Evolutionary conservation across 2,329 filamentous ascomycete genomes (phyloP).

Genomic region (Neonectria neomacrospora): DNA sequence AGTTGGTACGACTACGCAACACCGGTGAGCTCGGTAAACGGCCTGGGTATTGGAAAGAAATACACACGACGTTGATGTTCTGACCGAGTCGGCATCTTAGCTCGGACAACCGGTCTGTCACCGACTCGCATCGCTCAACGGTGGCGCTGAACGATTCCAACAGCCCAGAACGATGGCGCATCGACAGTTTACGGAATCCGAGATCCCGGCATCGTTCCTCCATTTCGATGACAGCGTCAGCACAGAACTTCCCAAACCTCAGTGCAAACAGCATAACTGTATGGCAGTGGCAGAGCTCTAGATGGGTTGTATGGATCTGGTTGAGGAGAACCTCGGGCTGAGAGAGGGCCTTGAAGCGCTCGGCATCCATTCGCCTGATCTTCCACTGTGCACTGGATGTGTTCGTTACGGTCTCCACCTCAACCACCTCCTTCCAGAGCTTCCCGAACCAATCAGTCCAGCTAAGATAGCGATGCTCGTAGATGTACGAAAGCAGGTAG

Average conservation of each 20-base stretch:
- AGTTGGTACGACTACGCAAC: conserved; percentile 3
- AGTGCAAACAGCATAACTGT: conserved; percentile 10
- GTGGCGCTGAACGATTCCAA: conserved; percentile 10
- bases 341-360: conserved; percentile 7
- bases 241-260: conserved; percentile 5
- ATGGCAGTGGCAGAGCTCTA: conserved; percentile 19
- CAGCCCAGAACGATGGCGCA: background rate
- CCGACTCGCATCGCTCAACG: conserved; percentile 2
- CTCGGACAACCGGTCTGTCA: conserved; percentile 10
- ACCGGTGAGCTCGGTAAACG: background rate
- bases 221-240: background rate
- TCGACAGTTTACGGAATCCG: conserved; percentile 1
- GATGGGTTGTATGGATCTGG: conserved; percentile 17
- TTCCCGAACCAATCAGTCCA: conserved; percentile 15
- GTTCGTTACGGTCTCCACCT: conserved; percentile 18
- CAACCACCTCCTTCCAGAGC: conserved; percentile 13
- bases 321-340: conserved; percentile 12
- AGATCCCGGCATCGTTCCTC: conserved; percentile 13
- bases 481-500: conserved; percentile 19
- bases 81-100: conserved; percentile 6
- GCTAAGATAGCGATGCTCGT: conserved; percentile 6
- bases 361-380: background rate
- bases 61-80: conserved; percentile 25
- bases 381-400: conserved; percentile 17
- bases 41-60: background rate